phyloP scores from a whole-genome alignment of 176 grass and related monocot genomes.

The Eragrostis curvula region DNA sequence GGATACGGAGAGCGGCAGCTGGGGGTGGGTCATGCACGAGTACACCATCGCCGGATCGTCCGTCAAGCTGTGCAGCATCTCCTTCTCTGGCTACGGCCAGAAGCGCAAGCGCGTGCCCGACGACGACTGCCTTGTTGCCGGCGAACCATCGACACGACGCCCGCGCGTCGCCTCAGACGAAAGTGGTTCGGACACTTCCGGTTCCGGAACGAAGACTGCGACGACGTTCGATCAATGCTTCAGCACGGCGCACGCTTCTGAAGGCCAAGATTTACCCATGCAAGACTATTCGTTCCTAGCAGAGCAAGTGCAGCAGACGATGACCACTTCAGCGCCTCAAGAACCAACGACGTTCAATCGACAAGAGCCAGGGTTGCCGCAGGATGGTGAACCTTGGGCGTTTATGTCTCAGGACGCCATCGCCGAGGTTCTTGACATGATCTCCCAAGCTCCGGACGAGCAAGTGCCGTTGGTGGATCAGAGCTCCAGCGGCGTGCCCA shows the following conservation, averaged over 20 bases:
- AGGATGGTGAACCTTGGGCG: too few relatives aligned
- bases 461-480: background rate
- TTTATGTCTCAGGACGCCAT: too few relatives aligned
- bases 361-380: too few relatives aligned
- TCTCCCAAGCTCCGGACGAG: background rate
- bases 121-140: background rate
- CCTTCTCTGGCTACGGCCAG: constrained; percentile 32
- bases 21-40: constrained; percentile 50
- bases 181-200: too few relatives aligned
- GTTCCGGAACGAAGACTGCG: too few relatives aligned
- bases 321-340: too few relatives aligned
- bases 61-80: background rate
- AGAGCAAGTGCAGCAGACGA: too few relatives aligned
- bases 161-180: background rate
- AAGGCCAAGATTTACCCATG: background rate
- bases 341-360: too few relatives aligned
- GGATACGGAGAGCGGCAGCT: background rate
- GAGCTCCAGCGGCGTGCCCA: background rate
- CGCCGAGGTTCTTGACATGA: too few relatives aligned
- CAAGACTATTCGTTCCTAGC: background rate
- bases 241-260: too few relatives aligned
- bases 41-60: background rate
- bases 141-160: background rate
- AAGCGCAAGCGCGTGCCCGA: constrained; percentile 21
- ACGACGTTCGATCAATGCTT: background rate